Conservation (phyloP, 192 early-diverging fungal species). For the Coemansia sp. region DNA sequence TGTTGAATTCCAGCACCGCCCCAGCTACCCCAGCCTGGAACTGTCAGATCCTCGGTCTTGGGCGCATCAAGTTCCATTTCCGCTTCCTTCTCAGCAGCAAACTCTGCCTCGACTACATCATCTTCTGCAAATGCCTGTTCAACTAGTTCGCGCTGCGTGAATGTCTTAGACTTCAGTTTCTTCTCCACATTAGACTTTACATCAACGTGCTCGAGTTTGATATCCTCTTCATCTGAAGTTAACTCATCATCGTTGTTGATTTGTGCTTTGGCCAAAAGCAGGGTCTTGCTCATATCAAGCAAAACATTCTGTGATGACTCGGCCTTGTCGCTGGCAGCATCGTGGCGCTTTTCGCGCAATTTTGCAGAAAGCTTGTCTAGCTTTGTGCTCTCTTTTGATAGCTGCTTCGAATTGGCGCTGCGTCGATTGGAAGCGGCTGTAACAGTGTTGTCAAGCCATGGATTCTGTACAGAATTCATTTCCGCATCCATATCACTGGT, state of each 20-base stretch:
- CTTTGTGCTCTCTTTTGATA: constrained; percentile 58
- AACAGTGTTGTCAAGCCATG: constrained; percentile 70
- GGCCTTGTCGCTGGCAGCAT: neutral
- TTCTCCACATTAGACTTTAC: constrained; percentile 30
- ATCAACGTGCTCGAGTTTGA: constrained; percentile 18
- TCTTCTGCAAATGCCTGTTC: constrained; percentile 95
- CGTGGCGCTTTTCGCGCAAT: constrained; percentile 62
- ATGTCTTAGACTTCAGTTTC: constrained; percentile 57
- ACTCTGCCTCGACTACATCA: constrained; percentile 81
- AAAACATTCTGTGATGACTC: constrained; percentile 60
- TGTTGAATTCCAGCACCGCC: constrained; percentile 63
- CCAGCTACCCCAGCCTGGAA: constrained; percentile 97
- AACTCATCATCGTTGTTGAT: constrained; percentile 16
- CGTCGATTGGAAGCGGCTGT: constrained; percentile 24
- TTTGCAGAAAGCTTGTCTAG: constrained; percentile 66
- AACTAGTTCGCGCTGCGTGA: constrained; percentile 79
- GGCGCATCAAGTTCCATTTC: constrained; percentile 71
- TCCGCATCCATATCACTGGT: constrained; percentile 13
- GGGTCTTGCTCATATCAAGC: constrained; percentile 69
- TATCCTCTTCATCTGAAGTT: constrained; percentile 2
- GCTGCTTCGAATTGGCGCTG: constrained; percentile 51
- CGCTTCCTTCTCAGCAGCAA: constrained; percentile 80
- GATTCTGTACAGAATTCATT: constrained; percentile 59
- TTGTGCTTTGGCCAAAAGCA: constrained; percentile 13
- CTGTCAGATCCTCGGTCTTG: constrained; percentile 75